Percentiles rank a stretch among this genome's conserved stretches.
Conservation (phyloP, 2,329 filamentous ascomycete species). For the Corniculantispora saksenae region DNA sequence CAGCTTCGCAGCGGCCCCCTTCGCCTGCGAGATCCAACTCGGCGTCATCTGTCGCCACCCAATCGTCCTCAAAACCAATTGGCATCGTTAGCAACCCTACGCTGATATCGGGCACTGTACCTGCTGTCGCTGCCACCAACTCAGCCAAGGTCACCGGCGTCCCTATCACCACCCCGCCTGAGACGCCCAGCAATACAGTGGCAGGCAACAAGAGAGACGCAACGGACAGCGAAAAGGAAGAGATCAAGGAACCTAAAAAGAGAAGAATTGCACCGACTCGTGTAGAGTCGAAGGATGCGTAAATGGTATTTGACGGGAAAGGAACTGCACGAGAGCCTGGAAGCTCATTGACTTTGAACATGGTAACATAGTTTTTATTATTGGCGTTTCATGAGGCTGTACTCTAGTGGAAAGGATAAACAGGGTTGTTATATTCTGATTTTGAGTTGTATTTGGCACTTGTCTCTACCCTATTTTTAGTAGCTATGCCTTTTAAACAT, state of each 20-base stretch:
- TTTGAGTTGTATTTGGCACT: neutral
- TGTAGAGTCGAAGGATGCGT: constrained; percentile 39
- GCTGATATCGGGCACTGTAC: constrained; percentile 75
- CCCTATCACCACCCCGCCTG: constrained; percentile 84
- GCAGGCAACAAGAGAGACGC: constrained; percentile 58
- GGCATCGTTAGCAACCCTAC: constrained; percentile 74
- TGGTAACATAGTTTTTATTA: neutral
- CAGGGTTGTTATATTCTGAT: neutral
- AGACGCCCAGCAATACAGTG: constrained; percentile 65
- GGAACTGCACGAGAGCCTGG: neutral
- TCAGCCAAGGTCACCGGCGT: constrained; percentile 64
- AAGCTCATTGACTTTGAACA: neutral
- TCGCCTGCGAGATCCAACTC: constrained; percentile 87
- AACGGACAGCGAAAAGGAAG: constrained; percentile 55
- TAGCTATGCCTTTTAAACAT: neutral
- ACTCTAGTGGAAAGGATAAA: neutral
- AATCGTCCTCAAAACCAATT: constrained; percentile 48
- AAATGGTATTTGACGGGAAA: neutral
- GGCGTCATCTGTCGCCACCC: constrained; percentile 75
- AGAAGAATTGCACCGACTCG: constrained; percentile 70
- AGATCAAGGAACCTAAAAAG: constrained; percentile 62
- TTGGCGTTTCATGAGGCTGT: constrained; percentile 8
- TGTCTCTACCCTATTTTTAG: neutral
- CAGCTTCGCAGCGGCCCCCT: constrained; percentile 65
- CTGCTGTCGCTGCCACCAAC: constrained; percentile 72